Evolutionary conservation across 2,329 filamentous ascomycete genomes (phyloP), one percentile per base, ranked within the genome.

Genomic region (Cytospora chrysosperma): DNA sequence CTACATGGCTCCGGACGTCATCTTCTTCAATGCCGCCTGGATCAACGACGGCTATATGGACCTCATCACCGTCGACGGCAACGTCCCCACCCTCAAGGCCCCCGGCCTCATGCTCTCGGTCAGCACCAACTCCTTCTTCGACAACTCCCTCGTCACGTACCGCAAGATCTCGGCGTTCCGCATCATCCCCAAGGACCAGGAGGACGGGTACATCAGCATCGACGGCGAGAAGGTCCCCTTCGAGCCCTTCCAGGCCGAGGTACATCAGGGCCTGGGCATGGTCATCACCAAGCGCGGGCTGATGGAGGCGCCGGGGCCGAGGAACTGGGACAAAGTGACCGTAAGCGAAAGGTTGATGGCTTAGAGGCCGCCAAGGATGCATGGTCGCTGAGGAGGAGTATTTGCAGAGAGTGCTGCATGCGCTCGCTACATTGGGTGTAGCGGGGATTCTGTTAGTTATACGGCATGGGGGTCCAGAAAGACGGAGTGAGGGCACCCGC

Each of bases 201-300:
- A 85, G 47, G 83, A 88, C 67, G 94, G 94, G 1, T 95, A 91
- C 74, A 96, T 99, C 73, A 96, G 92, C 74, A 92, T 99, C 68
- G 95, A 98, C 72, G 95, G 95, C 43, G 95, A 99, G 77, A 84
- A 85, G 60, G 82, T 96, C 3, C 90, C 92, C 0, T 98, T 96
- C 73, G 89, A 89, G 70, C 90, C 92, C 0, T 96, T 97, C 73
- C 95, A 99, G 78, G 92, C 88, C 2, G 95, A 99, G 77, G 83
- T 97, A 8, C 92, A 97, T 74, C 84, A 81, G 59, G 90, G 89
- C 0, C 79, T 99, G 27, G 95, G 92, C 1, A 92, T 90, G 4
- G 90, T 94, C n/a, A 79, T 98, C 67, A 92, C 91, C 56, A 92
- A 89, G 76, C 85, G 81, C 30, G 90, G 87, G 65, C 77, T 83